Evolutionary conservation across 495 filamentous ascomycete genomes (phyloP).

Genomic region (Halenospora varia): DNA sequence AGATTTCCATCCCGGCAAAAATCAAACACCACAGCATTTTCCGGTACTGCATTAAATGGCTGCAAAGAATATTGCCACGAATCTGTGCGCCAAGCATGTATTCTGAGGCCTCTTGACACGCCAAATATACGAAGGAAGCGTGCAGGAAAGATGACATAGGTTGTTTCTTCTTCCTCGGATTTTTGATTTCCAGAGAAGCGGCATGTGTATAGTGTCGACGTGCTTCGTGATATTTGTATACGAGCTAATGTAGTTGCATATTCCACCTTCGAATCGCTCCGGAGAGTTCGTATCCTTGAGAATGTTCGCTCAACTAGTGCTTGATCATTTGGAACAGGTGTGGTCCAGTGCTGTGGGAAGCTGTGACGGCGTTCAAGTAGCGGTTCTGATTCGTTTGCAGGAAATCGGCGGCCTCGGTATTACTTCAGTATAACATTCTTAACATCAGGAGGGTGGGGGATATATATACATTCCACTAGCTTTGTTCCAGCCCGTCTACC

Average conservation of each 20-base stretch:
- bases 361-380: too few relatives aligned
- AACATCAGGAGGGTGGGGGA: too few relatives aligned
- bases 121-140: neutral
- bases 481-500: neutral
- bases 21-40: slow-evolving; percentile 19
- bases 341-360: too few relatives aligned
- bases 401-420: too few relatives aligned
- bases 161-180: neutral
- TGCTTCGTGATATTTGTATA: neutral
- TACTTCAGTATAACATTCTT: too few relatives aligned
- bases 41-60: slow-evolving; percentile 3
- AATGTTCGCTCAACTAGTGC: too few relatives aligned
- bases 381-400: too few relatives aligned
- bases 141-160: neutral
- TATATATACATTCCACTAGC: neutral
- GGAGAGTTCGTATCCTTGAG: neutral
- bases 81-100: neutral
- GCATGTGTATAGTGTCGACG: neutral
- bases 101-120: neutral
- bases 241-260: neutral
- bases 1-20: slow-evolving; percentile 22
- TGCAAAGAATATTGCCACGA: slow-evolving; percentile 10
- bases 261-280: neutral
- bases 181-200: neutral
- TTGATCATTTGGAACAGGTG: too few relatives aligned